These are phyloP conservation scores for Fusarium odoratissimum DNA, from an alignment of 2,329 filamentous ascomycete genomes.

Conservation along the genomic window DNA sequence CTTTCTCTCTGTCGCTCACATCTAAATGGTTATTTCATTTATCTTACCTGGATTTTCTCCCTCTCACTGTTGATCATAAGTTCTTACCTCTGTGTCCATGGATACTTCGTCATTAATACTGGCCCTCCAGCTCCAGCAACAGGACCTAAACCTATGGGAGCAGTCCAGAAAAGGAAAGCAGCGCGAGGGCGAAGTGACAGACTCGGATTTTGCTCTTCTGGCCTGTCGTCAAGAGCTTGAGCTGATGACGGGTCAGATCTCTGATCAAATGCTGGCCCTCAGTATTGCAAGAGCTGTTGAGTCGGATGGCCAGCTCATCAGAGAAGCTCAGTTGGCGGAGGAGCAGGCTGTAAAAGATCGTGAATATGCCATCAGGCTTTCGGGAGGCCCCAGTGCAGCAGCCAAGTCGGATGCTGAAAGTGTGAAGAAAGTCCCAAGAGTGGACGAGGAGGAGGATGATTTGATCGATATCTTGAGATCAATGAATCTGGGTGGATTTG, in stretches of 20 bases:
- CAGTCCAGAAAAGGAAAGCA: conserved; percentile 22
- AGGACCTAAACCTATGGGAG: conserved; percentile 1
- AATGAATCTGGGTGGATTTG: not conserved
- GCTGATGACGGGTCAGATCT: not conserved
- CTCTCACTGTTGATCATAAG: fast-evolving
- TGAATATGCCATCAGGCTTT: conserved; percentile 1
- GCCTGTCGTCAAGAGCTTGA: conserved; percentile 5
- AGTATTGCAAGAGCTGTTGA: conserved; percentile 26
- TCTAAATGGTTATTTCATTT: not conserved
- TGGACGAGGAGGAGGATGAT: not conserved
- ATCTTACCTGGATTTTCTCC: fast-evolving
- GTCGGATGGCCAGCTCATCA: not conserved
- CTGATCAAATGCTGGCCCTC: not conserved
- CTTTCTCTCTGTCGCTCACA: not conserved
- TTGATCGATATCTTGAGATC: not conserved
- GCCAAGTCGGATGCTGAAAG: not conserved
- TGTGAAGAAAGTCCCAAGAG: fast-evolving
- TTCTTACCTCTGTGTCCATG: not conserved
- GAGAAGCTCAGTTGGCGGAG: not conserved
- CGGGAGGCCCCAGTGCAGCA: not conserved
- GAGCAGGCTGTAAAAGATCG: conserved; percentile 1
- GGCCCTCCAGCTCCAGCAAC: conserved; percentile 15
- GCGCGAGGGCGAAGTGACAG: not conserved
- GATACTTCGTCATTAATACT: conserved; percentile 1
- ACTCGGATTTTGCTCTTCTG: conserved; percentile 8